Conservation (phyloP, 2,329 filamentous ascomycete species). For the Penicillium sp. region DNA sequence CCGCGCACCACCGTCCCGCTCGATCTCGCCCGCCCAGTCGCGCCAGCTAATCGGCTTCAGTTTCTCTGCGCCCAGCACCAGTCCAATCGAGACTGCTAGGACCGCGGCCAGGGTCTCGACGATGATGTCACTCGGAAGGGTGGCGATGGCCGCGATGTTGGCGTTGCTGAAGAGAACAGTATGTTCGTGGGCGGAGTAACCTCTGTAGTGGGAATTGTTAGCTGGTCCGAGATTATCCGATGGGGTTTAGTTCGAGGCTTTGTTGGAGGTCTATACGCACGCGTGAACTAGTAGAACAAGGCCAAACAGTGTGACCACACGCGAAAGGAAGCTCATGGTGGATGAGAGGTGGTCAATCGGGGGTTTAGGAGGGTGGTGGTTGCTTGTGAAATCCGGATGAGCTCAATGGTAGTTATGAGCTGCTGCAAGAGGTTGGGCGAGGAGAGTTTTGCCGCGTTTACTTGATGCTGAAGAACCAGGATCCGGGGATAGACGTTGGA, state of each 20-base stretch:
- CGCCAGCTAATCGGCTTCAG: constrained; percentile 87
- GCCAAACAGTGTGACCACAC: constrained; percentile 70
- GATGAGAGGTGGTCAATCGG: constrained; percentile 6
- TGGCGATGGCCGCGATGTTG: constrained; percentile 48
- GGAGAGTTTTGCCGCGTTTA: background rate
- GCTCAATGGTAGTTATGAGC: background rate
- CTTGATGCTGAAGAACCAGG: background rate
- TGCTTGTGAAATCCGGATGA: background rate
- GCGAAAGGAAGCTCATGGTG: constrained; percentile 71
- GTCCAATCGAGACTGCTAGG: constrained; percentile 75
- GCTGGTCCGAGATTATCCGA: background rate
- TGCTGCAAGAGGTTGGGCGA: background rate
- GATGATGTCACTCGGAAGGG: constrained; percentile 79
- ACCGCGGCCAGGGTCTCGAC: constrained; percentile 83
- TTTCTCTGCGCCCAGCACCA: constrained; percentile 74
- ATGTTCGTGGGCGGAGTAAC: constrained; percentile 95
- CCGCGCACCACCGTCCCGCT: constrained; percentile 66
- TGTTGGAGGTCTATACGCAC: constrained; percentile 55
- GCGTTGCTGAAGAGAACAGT: constrained; percentile 67
- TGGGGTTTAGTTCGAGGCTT: background rate
- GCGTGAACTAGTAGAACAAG: constrained; percentile 80
- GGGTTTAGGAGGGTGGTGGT: background rate
- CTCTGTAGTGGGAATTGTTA: constrained; percentile 54
- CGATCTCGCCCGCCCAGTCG: constrained; percentile 71
- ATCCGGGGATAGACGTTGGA: background rate